Evolutionary conservation across 148 eudicot genomes (phyloP).

Genomic region (Heliosperma pusillum): DNA sequence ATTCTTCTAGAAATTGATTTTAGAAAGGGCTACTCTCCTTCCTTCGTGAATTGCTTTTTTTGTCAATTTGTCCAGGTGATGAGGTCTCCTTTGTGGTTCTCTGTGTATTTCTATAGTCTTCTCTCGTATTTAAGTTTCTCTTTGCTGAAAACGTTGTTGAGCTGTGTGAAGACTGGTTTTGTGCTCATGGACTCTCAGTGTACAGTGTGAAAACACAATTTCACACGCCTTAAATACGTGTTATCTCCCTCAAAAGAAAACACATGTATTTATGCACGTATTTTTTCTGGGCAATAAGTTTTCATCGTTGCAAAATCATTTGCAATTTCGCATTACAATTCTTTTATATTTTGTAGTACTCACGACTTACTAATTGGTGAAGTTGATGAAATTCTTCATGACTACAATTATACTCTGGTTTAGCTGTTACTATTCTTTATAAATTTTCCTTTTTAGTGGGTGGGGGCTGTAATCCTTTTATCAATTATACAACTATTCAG

Average conservation of each 20-base stretch:
- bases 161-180: background rate
- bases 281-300: background rate
- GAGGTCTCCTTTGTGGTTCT: background rate
- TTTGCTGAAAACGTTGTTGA: background rate
- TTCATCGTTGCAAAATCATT: background rate
- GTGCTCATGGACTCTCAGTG: background rate
- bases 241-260: too few relatives aligned
- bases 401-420: background rate
- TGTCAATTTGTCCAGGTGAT: background rate
- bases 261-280: background rate
- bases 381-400: background rate
- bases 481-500: background rate
- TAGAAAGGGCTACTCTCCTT: background rate
- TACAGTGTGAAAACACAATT: background rate
- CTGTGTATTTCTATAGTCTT: too few relatives aligned
- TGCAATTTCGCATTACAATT: background rate
- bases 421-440: background rate
- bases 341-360: background rate
- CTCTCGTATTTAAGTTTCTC: background rate
- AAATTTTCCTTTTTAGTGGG: too few relatives aligned
- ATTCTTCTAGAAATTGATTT: background rate
- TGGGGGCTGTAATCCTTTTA: background rate
- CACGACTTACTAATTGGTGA: background rate
- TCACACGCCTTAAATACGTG: background rate
- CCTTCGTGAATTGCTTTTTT: background rate